Evolutionary conservation across 495 filamentous ascomycete species (phyloP).

Genomic region (Tuber umbilicatum): DNA sequence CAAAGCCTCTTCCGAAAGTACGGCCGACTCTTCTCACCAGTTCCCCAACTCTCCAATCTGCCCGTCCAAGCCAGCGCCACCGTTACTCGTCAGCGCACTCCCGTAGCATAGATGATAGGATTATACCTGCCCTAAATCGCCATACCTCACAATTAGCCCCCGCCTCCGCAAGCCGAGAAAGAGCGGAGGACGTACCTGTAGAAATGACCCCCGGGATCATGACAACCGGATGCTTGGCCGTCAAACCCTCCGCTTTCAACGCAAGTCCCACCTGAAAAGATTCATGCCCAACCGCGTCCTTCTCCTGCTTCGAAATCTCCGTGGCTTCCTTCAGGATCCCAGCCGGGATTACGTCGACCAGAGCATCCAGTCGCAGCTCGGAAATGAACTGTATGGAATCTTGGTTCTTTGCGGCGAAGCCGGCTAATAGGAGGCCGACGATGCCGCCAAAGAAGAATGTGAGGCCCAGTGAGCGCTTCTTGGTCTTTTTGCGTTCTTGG

Average conservation of each 20-base stretch:
- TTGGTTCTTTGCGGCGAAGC: constrained; percentile 35
- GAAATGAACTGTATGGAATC: constrained; percentile 34
- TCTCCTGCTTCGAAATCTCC: constrained; percentile 70
- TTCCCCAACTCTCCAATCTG: constrained; percentile 86
- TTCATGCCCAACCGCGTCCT: constrained; percentile 83
- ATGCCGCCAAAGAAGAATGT: constrained; percentile 39
- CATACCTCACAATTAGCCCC: background rate
- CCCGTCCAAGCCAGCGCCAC: background rate
- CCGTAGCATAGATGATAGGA: background rate
- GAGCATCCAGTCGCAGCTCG: constrained; percentile 34
- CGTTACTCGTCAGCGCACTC: background rate
- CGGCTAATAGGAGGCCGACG: constrained; percentile 33
- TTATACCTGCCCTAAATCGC: background rate
- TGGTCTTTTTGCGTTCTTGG: constrained; percentile 11
- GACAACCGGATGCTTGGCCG: constrained; percentile 80
- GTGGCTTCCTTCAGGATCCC: constrained; percentile 63
- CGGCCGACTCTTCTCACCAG: constrained; percentile 65
- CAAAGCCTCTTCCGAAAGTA: constrained; percentile 92
- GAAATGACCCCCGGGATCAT: constrained; percentile 94
- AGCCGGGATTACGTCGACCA: constrained; percentile 64
- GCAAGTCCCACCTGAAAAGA: constrained; percentile 84
- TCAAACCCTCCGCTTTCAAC: constrained; percentile 70
- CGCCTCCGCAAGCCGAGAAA: constrained; percentile 11
- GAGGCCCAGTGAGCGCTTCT: constrained; percentile 36
- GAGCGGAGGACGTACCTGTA: constrained; percentile 53